These are phyloP conservation scores for Neurospora sp. DNA, from an alignment of 495 filamentous ascomycete species.

Conservation along the genomic window DNA sequence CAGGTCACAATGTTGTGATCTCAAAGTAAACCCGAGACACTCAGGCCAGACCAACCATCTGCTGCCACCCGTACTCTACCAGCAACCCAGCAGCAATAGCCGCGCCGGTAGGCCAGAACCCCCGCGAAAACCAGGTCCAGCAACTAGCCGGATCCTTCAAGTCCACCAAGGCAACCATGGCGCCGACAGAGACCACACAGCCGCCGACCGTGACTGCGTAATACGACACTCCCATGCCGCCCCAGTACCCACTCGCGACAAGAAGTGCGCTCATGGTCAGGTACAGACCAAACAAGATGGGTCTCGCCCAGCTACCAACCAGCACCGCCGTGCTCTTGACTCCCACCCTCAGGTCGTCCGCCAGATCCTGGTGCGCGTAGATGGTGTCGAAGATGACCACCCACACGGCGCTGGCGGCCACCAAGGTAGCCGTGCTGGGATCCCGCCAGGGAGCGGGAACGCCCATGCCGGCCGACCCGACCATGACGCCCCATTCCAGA, in stretches of 20 bases:
- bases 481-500: conserved; percentile 22
- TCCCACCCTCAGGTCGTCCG: conserved; percentile 25
- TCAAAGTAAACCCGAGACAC: too few relatives aligned
- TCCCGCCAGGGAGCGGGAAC: conserved; percentile 3
- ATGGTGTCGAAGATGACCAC: conserved; percentile 32
- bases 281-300: conserved; percentile 15
- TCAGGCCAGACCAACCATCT: too few relatives aligned
- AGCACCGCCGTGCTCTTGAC: conserved; percentile 30
- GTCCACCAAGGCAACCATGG: conserved; percentile 29
- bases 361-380: conserved; percentile 33
- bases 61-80: conserved; percentile 14
- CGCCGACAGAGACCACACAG: conserved; percentile 16
- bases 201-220: conserved; percentile 20
- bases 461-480: conserved; percentile 10
- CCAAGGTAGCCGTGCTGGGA: conserved; percentile 11
- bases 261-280: conserved; percentile 17
- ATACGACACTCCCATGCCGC: conserved; percentile 16
- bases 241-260: conserved; percentile 13
- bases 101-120: conserved; percentile 26
- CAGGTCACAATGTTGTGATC: too few relatives aligned
- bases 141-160: conserved; percentile 26
- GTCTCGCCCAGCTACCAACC: conserved; percentile 23
- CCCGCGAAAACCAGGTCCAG: conserved; percentile 31
- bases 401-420: conserved; percentile 22
- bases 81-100: conserved; percentile 22